Conservation (phyloP, 805 yeast genomes). For the Myxozyma vanderwaltii region DNA sequence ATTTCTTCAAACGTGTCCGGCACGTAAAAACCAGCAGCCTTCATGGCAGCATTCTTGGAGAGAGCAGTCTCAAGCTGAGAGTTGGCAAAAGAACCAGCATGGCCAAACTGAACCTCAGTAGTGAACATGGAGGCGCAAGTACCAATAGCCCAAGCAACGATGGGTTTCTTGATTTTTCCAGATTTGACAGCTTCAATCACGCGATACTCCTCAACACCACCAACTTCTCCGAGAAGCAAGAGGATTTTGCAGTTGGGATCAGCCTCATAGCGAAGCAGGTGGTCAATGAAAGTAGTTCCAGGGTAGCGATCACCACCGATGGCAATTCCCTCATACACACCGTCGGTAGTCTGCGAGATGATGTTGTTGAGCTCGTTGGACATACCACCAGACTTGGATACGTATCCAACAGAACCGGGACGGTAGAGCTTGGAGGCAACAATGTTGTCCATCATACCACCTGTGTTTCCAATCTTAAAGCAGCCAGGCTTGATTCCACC, state of each 20-base stretch:
- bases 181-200: constrained; percentile 67
- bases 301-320: constrained; percentile 77
- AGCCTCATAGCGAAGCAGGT: constrained; percentile 62
- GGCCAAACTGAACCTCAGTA: constrained; percentile 63
- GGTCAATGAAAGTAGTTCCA: constrained; percentile 71
- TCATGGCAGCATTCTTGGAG: constrained; percentile 71
- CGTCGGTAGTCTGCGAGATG: constrained; percentile 49
- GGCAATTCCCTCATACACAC: constrained; percentile 61
- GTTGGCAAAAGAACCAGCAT: constrained; percentile 72
- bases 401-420: constrained; percentile 52
- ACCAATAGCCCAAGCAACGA: constrained; percentile 73
- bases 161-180: constrained; percentile 66
- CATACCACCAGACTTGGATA: constrained; percentile 54
- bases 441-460: constrained; percentile 55
- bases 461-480: constrained; percentile 53
- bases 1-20: constrained; percentile 69
- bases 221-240: constrained; percentile 68
- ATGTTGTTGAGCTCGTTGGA: constrained; percentile 53
- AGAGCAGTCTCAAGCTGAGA: constrained; percentile 70
- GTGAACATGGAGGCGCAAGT: constrained; percentile 71
- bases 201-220: constrained; percentile 74
- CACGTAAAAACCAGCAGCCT: constrained; percentile 90
- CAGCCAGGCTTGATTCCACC: constrained; percentile 55
- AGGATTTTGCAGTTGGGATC: constrained; percentile 69
- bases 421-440: constrained; percentile 53